Base-by-base conservation (phyloP, 495 filamentous ascomycete genomes). In the Xylaria acuta region DNA sequence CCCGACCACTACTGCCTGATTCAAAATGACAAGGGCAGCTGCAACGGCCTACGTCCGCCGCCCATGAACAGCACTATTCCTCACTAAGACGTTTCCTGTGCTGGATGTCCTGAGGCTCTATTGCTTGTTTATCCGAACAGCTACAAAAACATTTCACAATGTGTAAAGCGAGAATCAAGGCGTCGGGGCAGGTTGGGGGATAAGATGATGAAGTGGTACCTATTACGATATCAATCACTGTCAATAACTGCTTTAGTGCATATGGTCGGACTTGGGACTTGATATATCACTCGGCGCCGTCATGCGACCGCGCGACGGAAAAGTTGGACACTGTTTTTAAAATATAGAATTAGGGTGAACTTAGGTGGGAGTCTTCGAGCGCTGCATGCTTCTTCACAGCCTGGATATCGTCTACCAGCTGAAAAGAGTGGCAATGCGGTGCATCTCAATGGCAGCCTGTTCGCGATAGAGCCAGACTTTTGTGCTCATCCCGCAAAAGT, bases 1-100 rank as follows among this genome's bases (percentile, higher is more conserved):
- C 67, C 67, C 22, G 40, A 70, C 25, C 53, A 59, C 25, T 70
- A 70, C 49, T 70, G 67, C 27, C 18, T 45, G 6, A 51, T 70
- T 8, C 54, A 36, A 14, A 40, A 63, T 53, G 67, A 70, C 41
- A 45, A 51, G 67, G 67, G 54, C 25, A 63, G 54, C 40, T 70
- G 67, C 41, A 63, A 18, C 36, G 67, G 67, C 9, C 27, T 51
- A 1, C 38, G 9, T 14, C 67, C 67, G 40, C 67, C 67, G 38
- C 56, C 67, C 9, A 41, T 70, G 32, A 62, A 62, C 14, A 14
- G 40, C 1, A 69, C 66, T 32, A 45, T 45, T 30, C 18, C 45
- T 36, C 66, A 43, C 12, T 69, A 4, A 56, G 45, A 16, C 11
- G 64, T 32, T 32, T 16, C 32, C 20, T 38, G 32, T 66, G 3